These are phyloP conservation scores for Aschersonia sp. DNA, from an alignment of 2,329 filamentous ascomycete genomes.

Conservation along the genomic window DNA sequence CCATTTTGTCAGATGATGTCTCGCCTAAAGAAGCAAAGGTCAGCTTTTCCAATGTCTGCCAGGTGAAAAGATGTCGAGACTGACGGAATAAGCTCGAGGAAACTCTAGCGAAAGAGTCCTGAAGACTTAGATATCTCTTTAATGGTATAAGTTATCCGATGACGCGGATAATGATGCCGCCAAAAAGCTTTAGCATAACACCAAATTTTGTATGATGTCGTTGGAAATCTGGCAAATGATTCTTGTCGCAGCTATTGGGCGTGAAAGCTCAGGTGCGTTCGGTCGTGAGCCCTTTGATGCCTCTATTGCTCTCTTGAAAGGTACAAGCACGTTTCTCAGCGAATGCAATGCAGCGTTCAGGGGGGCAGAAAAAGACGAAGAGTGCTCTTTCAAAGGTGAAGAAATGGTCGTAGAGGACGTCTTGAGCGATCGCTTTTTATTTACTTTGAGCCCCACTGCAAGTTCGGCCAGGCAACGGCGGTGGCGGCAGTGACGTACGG, in stretches of 20 bases:
- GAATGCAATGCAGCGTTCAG: too few relatives aligned
- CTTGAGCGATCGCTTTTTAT: slow-evolving; percentile 25
- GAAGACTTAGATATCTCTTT: slow-evolving; percentile 29
- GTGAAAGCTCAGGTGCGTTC: too few relatives aligned
- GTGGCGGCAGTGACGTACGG: background rate
- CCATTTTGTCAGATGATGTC: slow-evolving; percentile 47
- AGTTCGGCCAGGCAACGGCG: slow-evolving; percentile 21
- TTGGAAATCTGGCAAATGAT: too few relatives aligned
- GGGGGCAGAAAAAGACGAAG: too few relatives aligned
- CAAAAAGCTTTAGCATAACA: too few relatives aligned
- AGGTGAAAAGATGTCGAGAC: too few relatives aligned
- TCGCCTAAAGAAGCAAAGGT: slow-evolving; percentile 7
- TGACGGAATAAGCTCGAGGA: slow-evolving; percentile 38
- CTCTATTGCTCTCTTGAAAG: too few relatives aligned
- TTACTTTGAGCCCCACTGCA: slow-evolving; percentile 25
- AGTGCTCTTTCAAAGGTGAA: slow-evolving; percentile 13
- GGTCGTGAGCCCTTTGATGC: too few relatives aligned
- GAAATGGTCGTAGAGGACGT: slow-evolving; percentile 4
- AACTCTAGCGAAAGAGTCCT: slow-evolving; percentile 46
- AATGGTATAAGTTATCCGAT: slow-evolving; percentile 30
- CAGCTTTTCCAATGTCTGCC: slow-evolving; percentile 10
- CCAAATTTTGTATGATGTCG: too few relatives aligned
- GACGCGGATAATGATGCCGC: slow-evolving; percentile 20
- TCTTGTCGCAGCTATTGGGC: too few relatives aligned
- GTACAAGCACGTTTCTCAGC: too few relatives aligned